phyloP scores from a whole-genome alignment of 1,139 yeast genomes.

The Suhomyces yuchorum region DNA sequence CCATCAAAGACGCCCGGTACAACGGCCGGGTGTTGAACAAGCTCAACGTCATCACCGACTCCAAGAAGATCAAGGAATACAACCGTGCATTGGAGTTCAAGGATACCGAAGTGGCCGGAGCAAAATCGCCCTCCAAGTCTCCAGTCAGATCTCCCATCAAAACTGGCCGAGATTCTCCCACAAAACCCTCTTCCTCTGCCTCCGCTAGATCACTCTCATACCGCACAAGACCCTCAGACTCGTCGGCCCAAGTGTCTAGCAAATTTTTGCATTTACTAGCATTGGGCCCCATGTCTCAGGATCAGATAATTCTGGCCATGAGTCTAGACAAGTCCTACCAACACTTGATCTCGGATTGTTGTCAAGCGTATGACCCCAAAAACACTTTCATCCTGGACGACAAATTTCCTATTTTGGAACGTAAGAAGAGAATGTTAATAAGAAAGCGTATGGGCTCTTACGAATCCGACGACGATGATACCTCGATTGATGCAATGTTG shows the following conservation, averaged over 20 bases:
- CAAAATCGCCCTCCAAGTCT: slow-evolving; percentile 12
- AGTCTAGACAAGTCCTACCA: slow-evolving; percentile 11
- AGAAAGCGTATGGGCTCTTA: slow-evolving; percentile 3
- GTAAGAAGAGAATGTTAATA: slow-evolving; percentile 15
- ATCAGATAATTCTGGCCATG: slow-evolving; percentile 18
- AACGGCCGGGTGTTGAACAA: slow-evolving; percentile 37
- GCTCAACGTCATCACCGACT: slow-evolving; percentile 36
- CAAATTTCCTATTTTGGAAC: slow-evolving; percentile 29
- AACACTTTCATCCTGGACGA: slow-evolving; percentile 39
- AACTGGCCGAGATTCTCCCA: background rate
- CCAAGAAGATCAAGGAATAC: slow-evolving; percentile 30
- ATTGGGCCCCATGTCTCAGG: slow-evolving; percentile 40
- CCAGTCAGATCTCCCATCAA: slow-evolving; percentile 6
- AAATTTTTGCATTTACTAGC: slow-evolving; percentile 41
- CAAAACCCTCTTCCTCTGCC: slow-evolving; percentile 9
- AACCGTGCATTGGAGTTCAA: slow-evolving; percentile 15
- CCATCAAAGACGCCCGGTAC: slow-evolving; percentile 22
- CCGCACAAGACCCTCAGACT: slow-evolving; percentile 24
- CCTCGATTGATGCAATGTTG: slow-evolving; percentile 16
- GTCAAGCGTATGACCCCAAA: slow-evolving; percentile 36
- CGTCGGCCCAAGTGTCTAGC: slow-evolving; percentile 19
- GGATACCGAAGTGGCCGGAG: slow-evolving; percentile 1
- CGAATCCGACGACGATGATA: slow-evolving; percentile 13
- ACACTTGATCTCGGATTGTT: slow-evolving; percentile 18
- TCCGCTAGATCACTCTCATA: slow-evolving; percentile 20